phyloP scores from a whole-genome alignment of 108 stramenopile species.

The Cyclotella kingstonii region DNA sequence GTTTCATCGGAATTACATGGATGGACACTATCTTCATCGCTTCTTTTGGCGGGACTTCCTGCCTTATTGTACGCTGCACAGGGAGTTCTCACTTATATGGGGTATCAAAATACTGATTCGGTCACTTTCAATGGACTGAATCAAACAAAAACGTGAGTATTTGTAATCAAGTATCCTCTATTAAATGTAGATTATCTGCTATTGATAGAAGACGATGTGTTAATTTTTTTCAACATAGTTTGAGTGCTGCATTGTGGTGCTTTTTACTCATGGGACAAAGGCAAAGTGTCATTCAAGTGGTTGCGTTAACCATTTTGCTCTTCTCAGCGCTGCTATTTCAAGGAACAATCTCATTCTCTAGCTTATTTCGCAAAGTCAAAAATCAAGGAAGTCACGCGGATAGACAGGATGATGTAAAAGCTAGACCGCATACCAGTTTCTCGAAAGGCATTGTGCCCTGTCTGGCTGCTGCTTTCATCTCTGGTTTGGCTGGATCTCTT shows the following conservation, averaged over 20 bases:
- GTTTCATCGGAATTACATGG: slow-evolving; percentile 35
- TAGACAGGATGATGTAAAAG: slow-evolving; percentile 3
- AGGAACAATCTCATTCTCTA: slow-evolving; percentile 40
- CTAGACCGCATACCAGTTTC: slow-evolving; percentile 35
- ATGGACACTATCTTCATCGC: slow-evolving; percentile 58
- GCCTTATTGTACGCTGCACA: slow-evolving; percentile 87
- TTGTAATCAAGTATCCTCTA: neutral
- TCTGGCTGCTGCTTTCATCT: slow-evolving; percentile 70
- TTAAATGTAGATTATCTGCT: too few species aligned
- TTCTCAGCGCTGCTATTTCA: slow-evolving; percentile 69
- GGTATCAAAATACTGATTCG: slow-evolving; percentile 82
- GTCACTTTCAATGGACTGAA: slow-evolving; percentile 85
- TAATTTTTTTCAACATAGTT: neutral
- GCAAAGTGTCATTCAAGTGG: slow-evolving; percentile 76
- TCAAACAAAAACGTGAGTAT: slow-evolving; percentile 69
- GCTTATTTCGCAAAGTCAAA: slow-evolving; percentile 25
- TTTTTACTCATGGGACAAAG: slow-evolving; percentile 77
- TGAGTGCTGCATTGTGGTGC: slow-evolving; percentile 84
- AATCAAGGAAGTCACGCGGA: slow-evolving; percentile 1
- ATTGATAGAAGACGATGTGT: neutral
- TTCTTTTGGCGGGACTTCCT: slow-evolving; percentile 72
- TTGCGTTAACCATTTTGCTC: slow-evolving; percentile 73
- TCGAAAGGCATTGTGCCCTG: slow-evolving; percentile 63
- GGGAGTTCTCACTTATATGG: slow-evolving; percentile 67
- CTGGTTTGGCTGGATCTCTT: slow-evolving; percentile 83